Evolutionary conservation across 306 rosid species (phyloP).

Genomic region (Acacia crassicarpa): DNA sequence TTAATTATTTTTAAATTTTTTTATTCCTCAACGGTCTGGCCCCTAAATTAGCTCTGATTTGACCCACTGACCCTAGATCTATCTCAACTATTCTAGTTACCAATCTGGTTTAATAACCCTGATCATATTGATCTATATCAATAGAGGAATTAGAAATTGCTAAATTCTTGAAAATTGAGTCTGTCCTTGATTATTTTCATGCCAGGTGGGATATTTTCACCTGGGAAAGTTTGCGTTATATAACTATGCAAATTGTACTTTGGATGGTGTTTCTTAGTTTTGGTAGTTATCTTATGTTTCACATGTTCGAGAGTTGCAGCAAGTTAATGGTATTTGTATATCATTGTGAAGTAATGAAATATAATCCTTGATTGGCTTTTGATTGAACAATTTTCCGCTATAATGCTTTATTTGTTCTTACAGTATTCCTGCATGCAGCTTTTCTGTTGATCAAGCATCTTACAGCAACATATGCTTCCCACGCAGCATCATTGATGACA

Average conservation of each 20-base stretch:
- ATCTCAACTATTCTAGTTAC: rapidly evolving
- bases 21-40: too few species aligned
- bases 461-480: too few species aligned
- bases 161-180: neutral
- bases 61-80: rapidly evolving
- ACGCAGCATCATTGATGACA: too few species aligned
- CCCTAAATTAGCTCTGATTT: too few species aligned
- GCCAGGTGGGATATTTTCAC: neutral
- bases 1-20: too few species aligned
- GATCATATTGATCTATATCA: neutral
- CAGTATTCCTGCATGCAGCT: too few species aligned
- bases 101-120: too few species aligned
- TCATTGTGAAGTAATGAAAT: neutral
- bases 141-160: neutral
- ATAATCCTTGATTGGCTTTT: neutral
- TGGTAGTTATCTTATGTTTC: neutral
- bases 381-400: neutral
- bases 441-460: too few species aligned
- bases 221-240: neutral
- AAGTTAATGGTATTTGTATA: neutral
- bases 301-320: neutral
- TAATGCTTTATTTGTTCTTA: neutral
- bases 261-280: neutral
- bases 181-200: neutral
- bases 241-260: too few species aligned